A percentile compares a stretch with the other conserved stretches of the same genome.
Conservation (phyloP, 148 eudicot species). For the Polygonum maritimum region DNA sequence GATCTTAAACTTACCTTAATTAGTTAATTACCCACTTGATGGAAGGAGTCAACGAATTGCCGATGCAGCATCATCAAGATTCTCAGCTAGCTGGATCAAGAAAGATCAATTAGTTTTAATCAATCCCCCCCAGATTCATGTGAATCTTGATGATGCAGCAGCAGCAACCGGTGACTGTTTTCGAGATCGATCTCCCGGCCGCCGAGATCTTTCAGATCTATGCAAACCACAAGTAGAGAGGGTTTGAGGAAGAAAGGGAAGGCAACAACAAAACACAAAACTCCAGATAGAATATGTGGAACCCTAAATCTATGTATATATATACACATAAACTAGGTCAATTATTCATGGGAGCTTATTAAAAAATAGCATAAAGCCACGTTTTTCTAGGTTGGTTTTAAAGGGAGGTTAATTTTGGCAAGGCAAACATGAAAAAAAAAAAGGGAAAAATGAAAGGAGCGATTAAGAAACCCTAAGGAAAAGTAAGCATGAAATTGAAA, state of each 20-base stretch:
- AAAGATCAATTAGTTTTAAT: neutral
- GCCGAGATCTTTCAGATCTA: neutral
- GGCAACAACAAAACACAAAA: neutral
- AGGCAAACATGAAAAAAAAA: no score
- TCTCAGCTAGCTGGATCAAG: neutral
- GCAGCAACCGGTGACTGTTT: neutral
- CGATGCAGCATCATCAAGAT: constrained; percentile 4
- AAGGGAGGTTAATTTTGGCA: neutral
- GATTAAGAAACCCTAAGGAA: no score
- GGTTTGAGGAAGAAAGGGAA: neutral
- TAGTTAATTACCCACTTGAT: neutral
- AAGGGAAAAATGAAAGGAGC: no score
- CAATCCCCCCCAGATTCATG: neutral
- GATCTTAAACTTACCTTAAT: neutral
- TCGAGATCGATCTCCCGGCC: neutral
- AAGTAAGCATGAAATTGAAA: no score
- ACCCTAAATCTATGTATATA: neutral
- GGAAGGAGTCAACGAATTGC: constrained; percentile 3
- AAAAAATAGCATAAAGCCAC: neutral
- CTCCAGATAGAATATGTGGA: neutral
- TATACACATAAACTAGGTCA: no score
- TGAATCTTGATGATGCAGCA: constrained; percentile 4
- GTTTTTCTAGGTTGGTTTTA: neutral
- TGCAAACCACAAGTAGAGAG: neutral
- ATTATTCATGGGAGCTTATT: neutral